Base-by-base conservation (phyloP, 2,329 filamentous ascomycete genomes). In the Rhynchosporium agropyri region DNA sequence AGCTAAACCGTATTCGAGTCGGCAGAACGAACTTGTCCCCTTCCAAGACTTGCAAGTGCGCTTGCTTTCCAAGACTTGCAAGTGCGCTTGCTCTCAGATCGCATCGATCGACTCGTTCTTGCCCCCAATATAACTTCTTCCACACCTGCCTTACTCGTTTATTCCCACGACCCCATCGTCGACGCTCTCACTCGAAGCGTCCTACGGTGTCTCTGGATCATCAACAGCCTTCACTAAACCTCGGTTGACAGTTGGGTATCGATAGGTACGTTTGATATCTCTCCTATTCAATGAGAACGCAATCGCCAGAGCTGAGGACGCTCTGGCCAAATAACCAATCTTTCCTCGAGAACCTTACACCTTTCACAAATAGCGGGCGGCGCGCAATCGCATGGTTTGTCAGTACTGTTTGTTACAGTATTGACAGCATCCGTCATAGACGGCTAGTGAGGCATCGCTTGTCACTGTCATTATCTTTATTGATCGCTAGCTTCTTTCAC, bases 121-220 rank as follows among this genome's bases (percentile, higher is more conserved):
- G 26, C 20, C 43, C 15, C 10, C n/a, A n/a, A 20, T 43, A n/a
- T n/a, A 46, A 4, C 43, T 4, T 20, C 43, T 4, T 20, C 15
- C 43, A 9, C 9, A 20, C 31, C 33, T 36, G 29, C 12, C 26
- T 13, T 29, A 8, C 15, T n/a, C 53, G n/a, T 45, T 26, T 20
- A 36, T 15, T 8, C 40, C 43, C 20, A 8, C 43, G 33, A 36
- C 29, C 46, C n/a, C 42, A 36, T 28, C 55, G 13, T 42, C 36
- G 45, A 50, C 56, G 31, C 45, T 49, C 33, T 48, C 45, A 49
- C 49, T 40, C 56, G 43, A 48, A 60, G 43, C 48, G 33, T 60
- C 58, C 38, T 38, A 36, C 36, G 20, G 33, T 53, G 36, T 31
- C 43, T 40, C 58, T 51, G 48, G 33, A 28, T n/a, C 26, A 7